Base-by-base conservation (phyloP, 306 rosid genomes). In the Hippophae gyantsensis region DNA sequence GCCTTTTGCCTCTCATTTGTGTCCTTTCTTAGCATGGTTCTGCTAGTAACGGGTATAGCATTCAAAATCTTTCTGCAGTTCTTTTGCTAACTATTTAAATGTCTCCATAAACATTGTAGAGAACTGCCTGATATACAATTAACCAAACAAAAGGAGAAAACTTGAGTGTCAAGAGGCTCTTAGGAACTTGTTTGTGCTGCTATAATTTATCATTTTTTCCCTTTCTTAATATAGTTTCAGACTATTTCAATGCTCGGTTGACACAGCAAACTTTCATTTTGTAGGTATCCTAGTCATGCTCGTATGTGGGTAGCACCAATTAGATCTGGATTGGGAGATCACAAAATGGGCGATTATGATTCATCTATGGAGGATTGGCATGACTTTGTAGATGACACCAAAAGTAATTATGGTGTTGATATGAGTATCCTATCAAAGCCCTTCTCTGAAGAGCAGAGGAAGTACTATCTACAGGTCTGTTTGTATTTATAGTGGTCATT, bases 211-310 rank as follows among this genome's bases (percentile, higher is more conserved):
- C 38, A 48, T 47, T 55, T 47, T n/a, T 48, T 2, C 42, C 55
- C 43, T 56, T 27, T 32, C 44, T 40, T 59, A 52, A 46, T 18
- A 42, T 43, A 58, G 67, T 23, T 53, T n/a, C 11, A 6, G 43
- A 27, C 49, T 6, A 42, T 57, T 69, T 52, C 41, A 63, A n/a
- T 42, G 9, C 32, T 56, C 54, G 56, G 43, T 58, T 76, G 69
- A 80, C 64, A 66, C 54, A 26, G 32, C 26, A 47, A 63, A 41
- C 58, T 65, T 66, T 65, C 38, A 66, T 66, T 72, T 75, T 48
- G 43, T 71, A 92, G 99, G 99, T 92, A 92, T 80, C 99, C 99
- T 54, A 92, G 99, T 72, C 96, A 86, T 79, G 96, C 95, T 57
- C 84, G 93, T 49, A 92, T 92, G 85, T 92, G 99, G 99, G 77